Conservation (phyloP, 2,329 filamentous ascomycete genomes). For the Aspergillus persii region DNA sequence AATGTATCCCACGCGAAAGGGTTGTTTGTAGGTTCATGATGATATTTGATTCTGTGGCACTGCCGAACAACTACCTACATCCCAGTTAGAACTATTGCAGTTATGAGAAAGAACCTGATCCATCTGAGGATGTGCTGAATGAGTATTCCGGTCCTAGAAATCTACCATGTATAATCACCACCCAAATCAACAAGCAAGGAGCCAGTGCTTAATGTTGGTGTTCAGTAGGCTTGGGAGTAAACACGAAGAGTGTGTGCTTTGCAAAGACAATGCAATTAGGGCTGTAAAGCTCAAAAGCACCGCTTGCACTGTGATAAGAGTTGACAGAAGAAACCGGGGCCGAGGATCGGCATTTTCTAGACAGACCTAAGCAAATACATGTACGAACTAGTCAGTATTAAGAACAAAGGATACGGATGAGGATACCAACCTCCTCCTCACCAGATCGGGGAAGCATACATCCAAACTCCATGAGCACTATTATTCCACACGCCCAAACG, state of each 20-base stretch:
- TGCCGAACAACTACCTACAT: conserved; percentile 57
- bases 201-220: conserved; percentile 56
- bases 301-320: conserved; percentile 61
- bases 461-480: conserved; percentile 65
- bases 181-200: conserved; percentile 53
- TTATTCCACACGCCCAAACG: conserved; percentile 60
- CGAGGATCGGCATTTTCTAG: conserved; percentile 66
- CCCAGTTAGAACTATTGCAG: conserved; percentile 61
- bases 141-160: conserved; percentile 57
- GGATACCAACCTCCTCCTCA: conserved; percentile 57
- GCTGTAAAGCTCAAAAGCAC: conserved; percentile 66
- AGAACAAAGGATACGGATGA: conserved; percentile 51
- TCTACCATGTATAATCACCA: conserved; percentile 60
- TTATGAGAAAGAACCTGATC: conserved; percentile 60
- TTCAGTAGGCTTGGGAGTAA: conserved; percentile 52
- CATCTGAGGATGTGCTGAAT: conserved; percentile 63
- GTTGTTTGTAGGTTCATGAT: neutral
- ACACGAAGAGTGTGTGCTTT: conserved; percentile 62
- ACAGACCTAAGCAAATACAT: conserved; percentile 66
- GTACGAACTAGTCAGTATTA: neutral
- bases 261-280: conserved; percentile 70
- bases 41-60: conserved; percentile 11
- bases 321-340: conserved; percentile 64
- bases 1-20: conserved; percentile 50
- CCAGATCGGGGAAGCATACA: conserved; percentile 69